Percentiles rank a stretch among this genome's conserved stretches.
phyloP scores from a whole-genome alignment of 441 rosid genomes.

The Mallotus japonicus region DNA sequence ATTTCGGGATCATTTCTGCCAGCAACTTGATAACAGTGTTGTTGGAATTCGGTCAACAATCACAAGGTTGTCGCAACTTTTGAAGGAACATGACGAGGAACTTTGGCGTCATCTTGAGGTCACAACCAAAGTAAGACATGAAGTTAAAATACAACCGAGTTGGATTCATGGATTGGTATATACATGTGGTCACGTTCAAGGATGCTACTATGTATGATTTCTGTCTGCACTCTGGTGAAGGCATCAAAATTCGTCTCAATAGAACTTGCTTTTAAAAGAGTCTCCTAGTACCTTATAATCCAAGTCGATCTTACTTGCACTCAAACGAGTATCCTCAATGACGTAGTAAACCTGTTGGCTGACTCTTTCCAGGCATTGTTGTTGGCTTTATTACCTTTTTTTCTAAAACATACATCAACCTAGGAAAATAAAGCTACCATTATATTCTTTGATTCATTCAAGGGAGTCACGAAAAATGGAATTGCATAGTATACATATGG shows the following conservation, averaged over 20 bases:
- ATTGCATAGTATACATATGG: too few relatives aligned
- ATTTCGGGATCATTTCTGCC: constrained; percentile 94
- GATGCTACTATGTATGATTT: not conserved
- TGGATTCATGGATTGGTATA: not conserved
- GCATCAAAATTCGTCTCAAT: not conserved
- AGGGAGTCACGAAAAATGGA: too few relatives aligned
- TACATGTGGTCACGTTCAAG: not conserved
- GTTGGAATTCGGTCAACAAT: constrained; percentile 94
- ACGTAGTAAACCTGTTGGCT: not conserved
- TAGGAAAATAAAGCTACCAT: too few relatives aligned
- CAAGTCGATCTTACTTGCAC: not conserved
- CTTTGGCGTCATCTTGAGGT: constrained; percentile 99
- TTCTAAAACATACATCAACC: not conserved
- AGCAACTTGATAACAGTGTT: constrained; percentile 95
- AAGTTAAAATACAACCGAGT: not conserved
- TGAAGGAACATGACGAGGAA: constrained; percentile 95
- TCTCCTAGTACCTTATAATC: not conserved
- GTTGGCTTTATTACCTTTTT: not conserved
- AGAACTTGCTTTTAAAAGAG: not conserved
- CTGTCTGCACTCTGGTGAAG: not conserved
- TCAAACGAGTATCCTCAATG: not conserved
- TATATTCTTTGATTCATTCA: too few relatives aligned
- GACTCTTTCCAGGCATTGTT: not conserved
- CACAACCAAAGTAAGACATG: constrained; percentile 77
- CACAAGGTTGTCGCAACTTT: constrained; percentile 74